These are phyloP conservation scores for Senna siamea DNA, from an alignment of 306 rosid genomes.

Conservation along the genomic window DNA sequence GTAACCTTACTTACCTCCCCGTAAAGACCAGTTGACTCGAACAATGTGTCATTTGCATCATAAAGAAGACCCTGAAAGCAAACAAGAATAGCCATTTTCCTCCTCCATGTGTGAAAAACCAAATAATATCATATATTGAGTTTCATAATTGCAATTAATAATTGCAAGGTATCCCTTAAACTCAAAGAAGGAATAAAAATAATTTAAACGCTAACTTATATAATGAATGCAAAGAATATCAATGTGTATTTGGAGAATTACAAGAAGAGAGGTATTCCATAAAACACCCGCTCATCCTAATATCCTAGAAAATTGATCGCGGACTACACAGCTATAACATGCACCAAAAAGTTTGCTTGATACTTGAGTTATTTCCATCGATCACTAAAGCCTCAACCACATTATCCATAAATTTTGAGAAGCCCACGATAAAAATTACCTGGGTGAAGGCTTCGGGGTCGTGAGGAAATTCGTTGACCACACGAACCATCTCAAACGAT, in stretches of 20 bases:
- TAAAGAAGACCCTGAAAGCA: slow-evolving; percentile 86
- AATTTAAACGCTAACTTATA: slow-evolving; percentile 5
- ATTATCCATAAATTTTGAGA: not conserved
- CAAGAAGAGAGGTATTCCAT: not conserved
- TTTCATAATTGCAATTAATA: too few relatives aligned
- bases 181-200: too few relatives aligned
- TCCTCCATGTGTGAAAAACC: slow-evolving; percentile 23
- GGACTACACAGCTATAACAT: not conserved
- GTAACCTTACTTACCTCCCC: slow-evolving; percentile 63
- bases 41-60: slow-evolving; percentile 68
- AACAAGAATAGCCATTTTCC: slow-evolving; percentile 31
- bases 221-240: not conserved
- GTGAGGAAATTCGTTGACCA: slow-evolving; percentile 83
- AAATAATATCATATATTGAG: not conserved
- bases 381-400: not conserved
- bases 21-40: slow-evolving; percentile 85
- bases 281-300: not conserved
- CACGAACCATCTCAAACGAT: slow-evolving; percentile 56
- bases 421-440: slow-evolving; percentile 40
- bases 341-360: not conserved
- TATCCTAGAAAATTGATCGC: not conserved
- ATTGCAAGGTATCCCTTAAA: too few relatives aligned
- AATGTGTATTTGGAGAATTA: not conserved
- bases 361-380: not conserved
- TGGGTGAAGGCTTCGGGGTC: slow-evolving; percentile 91